Evolutionary conservation across 441 rosid genomes (phyloP), one percentile per base, ranked within the genome.

Genomic region (Bruguiera hainesii): DNA sequence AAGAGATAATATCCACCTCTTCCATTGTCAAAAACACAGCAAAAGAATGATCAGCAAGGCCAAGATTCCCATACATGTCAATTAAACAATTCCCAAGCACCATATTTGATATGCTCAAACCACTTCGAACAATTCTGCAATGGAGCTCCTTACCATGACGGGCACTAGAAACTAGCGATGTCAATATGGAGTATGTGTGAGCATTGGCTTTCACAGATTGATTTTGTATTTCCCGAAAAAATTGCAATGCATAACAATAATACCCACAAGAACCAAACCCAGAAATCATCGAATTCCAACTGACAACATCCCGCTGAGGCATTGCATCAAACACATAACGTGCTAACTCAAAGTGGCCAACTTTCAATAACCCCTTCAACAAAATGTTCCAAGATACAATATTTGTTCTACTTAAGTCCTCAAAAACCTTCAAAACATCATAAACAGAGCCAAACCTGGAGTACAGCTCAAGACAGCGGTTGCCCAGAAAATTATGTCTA

Each of bases 51-150:
- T 80, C 78, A 59, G 74, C 66, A 49, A 75, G 23, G 49, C 88
- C 85, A 71, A 90, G 58, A 70, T 77, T 90, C 67, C 88, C 85
- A 30, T 88, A 92, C 89, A 88, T 80, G 78, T 80, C 84, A 75
- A 90, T 81, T 13, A 92, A 64, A 2, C 88, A 88, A 76, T 92
- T 90, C 63, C 95, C 85, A 16, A 83, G 78, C 66, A 88, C 90
- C 79, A 83, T 56, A 77, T 76, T 80, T 1, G 71, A 70, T n/a
- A 69, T 69, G 75, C 71, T 70, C 21, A 72, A 72, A 11, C 87
- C 84, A 49, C 75, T 79, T 15, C 81, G 74, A 63, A 90, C 76
- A 73, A 81, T 78, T 73, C 77, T 73, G 30, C 85, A 87, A 67
- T 91, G 89, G 73, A 86, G 75, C 65, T 89, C 84, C 74, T 82